A percentile compares a stretch with the other conserved stretches of the same genome.
phyloP scores from a whole-genome alignment of 768 basidiomycete genomes.

The Panaeolus papilionaceus region DNA sequence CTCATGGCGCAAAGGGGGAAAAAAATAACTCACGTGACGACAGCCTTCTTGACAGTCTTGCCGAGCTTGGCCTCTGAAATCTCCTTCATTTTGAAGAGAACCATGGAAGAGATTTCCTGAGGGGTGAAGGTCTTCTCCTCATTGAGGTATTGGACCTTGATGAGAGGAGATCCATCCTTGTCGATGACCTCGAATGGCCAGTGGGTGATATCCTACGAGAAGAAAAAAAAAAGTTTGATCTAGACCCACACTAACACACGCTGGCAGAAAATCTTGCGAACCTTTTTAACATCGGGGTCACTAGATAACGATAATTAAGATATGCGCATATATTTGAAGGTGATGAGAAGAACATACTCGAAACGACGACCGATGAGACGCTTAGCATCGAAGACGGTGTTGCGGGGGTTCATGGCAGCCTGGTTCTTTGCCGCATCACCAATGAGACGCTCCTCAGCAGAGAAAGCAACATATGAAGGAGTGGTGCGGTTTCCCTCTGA shows the following conservation, averaged over 20 bases:
- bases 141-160: constrained; percentile 93
- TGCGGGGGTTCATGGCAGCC: constrained; percentile 97
- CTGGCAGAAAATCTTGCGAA: constrained; percentile 32
- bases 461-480: constrained; percentile 95
- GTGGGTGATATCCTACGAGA: constrained; percentile 83
- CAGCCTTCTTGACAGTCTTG: constrained; percentile 98
- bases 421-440: constrained; percentile 99
- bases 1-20: not conserved
- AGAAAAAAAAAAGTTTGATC: constrained; percentile 21
- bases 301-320: constrained; percentile 40
- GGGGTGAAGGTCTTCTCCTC: constrained; percentile 97
- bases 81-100: constrained; percentile 99
- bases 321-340: not conserved
- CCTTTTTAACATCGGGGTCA: constrained; percentile 95
- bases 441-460: constrained; percentile 94
- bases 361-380: constrained; percentile 96
- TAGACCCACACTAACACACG: constrained; percentile 19
- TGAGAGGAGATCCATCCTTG: constrained; percentile 95
- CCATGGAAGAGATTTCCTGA: constrained; percentile 99
- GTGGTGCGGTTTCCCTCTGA: constrained; percentile 88
- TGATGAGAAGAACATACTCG: constrained; percentile 58
- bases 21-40: constrained; percentile 81
- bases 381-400: constrained; percentile 98
- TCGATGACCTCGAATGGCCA: constrained; percentile 99
- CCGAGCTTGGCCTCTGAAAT: constrained; percentile 99